These are phyloP conservation scores for Ogataea siamensis DNA, from an alignment of 805 yeast genomes.

Conservation along the genomic window DNA sequence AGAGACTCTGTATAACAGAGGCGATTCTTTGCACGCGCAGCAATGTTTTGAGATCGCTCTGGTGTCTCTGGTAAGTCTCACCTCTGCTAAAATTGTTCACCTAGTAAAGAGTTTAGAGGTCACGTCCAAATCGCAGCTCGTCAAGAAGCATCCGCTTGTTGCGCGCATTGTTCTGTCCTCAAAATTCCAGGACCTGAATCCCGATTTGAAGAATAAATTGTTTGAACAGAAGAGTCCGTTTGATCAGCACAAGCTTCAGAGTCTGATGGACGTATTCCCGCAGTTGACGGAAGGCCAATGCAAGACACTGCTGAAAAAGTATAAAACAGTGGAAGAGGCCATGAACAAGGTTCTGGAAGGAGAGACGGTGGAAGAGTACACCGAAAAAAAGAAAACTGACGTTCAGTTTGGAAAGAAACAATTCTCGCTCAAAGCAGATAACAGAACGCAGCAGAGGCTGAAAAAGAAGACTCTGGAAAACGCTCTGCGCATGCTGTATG, in stretches of 20 bases:
- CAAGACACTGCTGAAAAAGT: slow-evolving; percentile 44
- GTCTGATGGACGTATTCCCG: slow-evolving; percentile 65
- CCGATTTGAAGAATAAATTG: slow-evolving; percentile 51
- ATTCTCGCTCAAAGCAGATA: slow-evolving; percentile 17
- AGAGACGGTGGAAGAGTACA: slow-evolving; percentile 42
- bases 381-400: slow-evolving; percentile 17
- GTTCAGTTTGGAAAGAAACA: slow-evolving; percentile 39
- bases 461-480: slow-evolving; percentile 52
- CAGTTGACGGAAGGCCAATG: slow-evolving; percentile 48
- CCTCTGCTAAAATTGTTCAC: slow-evolving; percentile 41
- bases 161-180: slow-evolving; percentile 52
- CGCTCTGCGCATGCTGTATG: slow-evolving; percentile 63
- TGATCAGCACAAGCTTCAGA: slow-evolving; percentile 39
- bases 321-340: slow-evolving; percentile 54
- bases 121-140: slow-evolving; percentile 40
- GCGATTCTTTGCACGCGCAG: slow-evolving; percentile 49
- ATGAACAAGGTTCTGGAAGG: slow-evolving; percentile 63
- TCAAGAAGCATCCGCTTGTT: slow-evolving; percentile 49
- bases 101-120: slow-evolving; percentile 45
- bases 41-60: slow-evolving; percentile 48
- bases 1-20: slow-evolving; percentile 58
- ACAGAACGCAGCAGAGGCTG: slow-evolving; percentile 37
- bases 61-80: slow-evolving; percentile 49
- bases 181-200: slow-evolving; percentile 44
- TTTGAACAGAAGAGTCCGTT: slow-evolving; percentile 32